phyloP scores from a whole-genome alignment of 2,329 filamentous ascomycete species.

The Verticillium dahliae region DNA sequence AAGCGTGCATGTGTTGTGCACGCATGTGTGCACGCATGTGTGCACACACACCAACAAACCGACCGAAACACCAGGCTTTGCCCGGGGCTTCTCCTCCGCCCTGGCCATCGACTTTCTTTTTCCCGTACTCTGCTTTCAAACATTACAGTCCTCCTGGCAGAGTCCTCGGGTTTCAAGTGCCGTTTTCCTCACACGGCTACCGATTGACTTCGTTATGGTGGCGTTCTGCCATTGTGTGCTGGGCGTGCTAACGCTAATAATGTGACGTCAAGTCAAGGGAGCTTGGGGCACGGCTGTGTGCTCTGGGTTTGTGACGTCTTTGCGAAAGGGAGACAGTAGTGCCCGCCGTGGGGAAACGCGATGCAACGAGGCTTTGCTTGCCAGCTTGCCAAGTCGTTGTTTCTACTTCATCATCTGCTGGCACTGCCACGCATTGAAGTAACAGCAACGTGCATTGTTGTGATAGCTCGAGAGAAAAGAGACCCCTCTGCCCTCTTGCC shows the following conservation, averaged over 20 bases:
- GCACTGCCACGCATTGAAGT: not conserved
- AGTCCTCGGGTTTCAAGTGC: no score
- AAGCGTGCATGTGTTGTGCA: no score
- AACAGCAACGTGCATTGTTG: not conserved
- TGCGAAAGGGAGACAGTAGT: not conserved
- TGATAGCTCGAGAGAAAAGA: not conserved
- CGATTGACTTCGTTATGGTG: no score
- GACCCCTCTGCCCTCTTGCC: not conserved
- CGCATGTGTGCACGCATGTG: no score
- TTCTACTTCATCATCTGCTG: not conserved
- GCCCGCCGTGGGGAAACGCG: not conserved
- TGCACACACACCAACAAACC: not conserved
- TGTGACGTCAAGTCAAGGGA: not conserved
- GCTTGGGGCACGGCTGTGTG: not conserved
- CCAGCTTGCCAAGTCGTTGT: not conserved
- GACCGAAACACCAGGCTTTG: no score
- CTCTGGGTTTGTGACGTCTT: not conserved
- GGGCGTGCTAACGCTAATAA: not conserved
- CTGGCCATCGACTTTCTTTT: not conserved
- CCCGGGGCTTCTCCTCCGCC: not conserved
- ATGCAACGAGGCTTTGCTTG: not conserved
- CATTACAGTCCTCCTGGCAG: no score
- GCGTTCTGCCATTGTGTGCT: no score
- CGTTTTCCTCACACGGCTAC: no score
- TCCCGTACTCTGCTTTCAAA: no score